A percentile compares a stretch with the other conserved stretches of the same genome.
Evolutionary conservation across 2,329 filamentous ascomycete species (phyloP).

Genomic region (Neofusicoccum umdonicola): DNA sequence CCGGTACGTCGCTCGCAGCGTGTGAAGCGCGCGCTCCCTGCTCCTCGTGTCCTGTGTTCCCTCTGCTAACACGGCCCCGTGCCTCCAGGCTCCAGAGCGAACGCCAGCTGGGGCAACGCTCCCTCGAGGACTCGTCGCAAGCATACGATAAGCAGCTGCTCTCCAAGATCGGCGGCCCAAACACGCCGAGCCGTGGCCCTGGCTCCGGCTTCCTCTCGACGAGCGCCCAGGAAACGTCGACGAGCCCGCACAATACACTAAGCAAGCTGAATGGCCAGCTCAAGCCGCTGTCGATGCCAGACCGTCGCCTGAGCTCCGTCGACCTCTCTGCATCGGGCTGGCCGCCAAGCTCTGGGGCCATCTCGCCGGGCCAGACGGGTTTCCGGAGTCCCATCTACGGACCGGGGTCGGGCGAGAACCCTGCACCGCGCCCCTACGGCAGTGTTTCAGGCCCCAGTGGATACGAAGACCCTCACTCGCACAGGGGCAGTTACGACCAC

Average conservation of each 20-base stretch:
- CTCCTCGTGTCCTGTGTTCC: not conserved
- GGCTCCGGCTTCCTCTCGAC: conserved; percentile 31
- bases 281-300: conserved; percentile 46
- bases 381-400: conserved; percentile 45
- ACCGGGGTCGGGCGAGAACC: conserved; percentile 22
- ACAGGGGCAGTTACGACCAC: conserved; percentile 63
- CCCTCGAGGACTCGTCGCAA: conserved; percentile 58
- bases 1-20: conserved; percentile 33
- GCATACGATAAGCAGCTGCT: conserved; percentile 62
- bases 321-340: conserved; percentile 42
- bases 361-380: conserved; percentile 43
- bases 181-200: conserved; percentile 50
- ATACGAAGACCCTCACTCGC: conserved; percentile 52
- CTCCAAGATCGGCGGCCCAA: conserved; percentile 61
- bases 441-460: conserved; percentile 47
- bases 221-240: conserved; percentile 34
- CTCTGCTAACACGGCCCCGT: not conserved
- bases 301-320: conserved; percentile 34
- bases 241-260: conserved; percentile 36
- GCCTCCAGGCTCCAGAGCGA: conserved; percentile 57
- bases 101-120: conserved; percentile 56
- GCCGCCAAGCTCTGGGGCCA: conserved; percentile 40
- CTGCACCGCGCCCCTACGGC: conserved; percentile 43
- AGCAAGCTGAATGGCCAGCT: conserved; percentile 44
- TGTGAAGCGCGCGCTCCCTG: not conserved